Base-by-base conservation (phyloP, 148 eudicot genomes). In the Rhododendron molle region DNA sequence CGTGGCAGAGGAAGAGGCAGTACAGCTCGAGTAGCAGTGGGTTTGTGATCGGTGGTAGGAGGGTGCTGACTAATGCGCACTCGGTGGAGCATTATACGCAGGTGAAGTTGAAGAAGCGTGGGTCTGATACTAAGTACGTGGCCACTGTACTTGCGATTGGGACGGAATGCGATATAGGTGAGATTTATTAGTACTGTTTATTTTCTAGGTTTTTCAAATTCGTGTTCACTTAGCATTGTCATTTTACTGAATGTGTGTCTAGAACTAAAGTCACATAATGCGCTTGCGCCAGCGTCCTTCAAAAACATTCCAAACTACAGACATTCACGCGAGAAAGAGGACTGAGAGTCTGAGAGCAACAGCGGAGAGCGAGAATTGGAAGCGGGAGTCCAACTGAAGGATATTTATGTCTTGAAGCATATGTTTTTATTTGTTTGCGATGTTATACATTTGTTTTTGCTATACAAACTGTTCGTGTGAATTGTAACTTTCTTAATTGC, bases 1-100 rank as follows among this genome's bases (percentile, higher is more conserved):
- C 98, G 49, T 95, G 98, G 98, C 98, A 95, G 92, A 90, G 94
- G 88, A 94, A 93, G 83, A 83, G 94, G 87, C 98, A 95, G 91
- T 91, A 89, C 50, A 95, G 96, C n/a, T 95, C 98, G 16, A 93
- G 95, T 26, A 95, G 98, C 52, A 94, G 93, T 78, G 98, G 98
- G 78, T 95, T 95, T 86, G 89, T 94, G 2, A 95, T 95, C 69
- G 90, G 84, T 1, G 97, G 93, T n/a, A 85, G 92, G 77, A 93
- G 98, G 88, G 92, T 95, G 67, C 76, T 95, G 89, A 95, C 98
- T 1, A 95, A 95, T 90, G 98, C 98, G 15, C 98, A 95, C 65
- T 95, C 97, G 4, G 98, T 95, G 58, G 97, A 92, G 87, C 95
- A 95, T 89, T 86, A 90, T 47, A 95, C 98, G 49, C 98, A 95